Conservation (phyloP, 345 rosid species). For the Iberis pinnata region DNA sequence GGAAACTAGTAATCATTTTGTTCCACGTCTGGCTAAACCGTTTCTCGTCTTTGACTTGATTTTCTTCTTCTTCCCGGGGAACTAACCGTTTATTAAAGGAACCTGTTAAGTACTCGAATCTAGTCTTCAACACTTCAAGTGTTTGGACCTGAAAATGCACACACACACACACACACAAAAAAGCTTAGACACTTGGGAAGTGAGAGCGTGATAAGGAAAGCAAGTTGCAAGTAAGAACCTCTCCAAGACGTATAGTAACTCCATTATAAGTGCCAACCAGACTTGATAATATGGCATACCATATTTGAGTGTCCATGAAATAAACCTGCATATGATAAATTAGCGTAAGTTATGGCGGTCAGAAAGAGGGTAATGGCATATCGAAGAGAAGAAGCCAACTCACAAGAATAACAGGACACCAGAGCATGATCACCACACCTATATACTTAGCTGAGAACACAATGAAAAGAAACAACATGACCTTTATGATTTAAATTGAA, state of each 20-base stretch:
- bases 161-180: constrained; percentile 17
- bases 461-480: constrained; percentile 1
- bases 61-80: constrained; percentile 43
- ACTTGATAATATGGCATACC: constrained; percentile 80
- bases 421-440: constrained; percentile 42
- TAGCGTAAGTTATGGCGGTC: constrained; percentile 9
- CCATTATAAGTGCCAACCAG: constrained; percentile 81
- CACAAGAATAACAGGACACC: constrained; percentile 59
- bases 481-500: background rate
- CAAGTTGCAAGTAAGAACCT: constrained; percentile 73
- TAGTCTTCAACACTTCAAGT: constrained; percentile 46
- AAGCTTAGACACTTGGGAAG: too few species aligned
- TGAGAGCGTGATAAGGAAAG: constrained; percentile 35
- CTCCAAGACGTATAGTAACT: constrained; percentile 76
- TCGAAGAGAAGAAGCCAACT: constrained; percentile 23
- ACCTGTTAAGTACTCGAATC: constrained; percentile 45
- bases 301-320: constrained; percentile 84
- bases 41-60: constrained; percentile 36
- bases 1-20: constrained; percentile 47
- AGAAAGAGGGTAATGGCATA: constrained; percentile 7
- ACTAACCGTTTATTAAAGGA: constrained; percentile 44
- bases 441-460: constrained; percentile 43
- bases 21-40: constrained; percentile 58
- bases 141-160: constrained; percentile 42
- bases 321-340: constrained; percentile 41